These are phyloP conservation scores for Diaporthe ampelina DNA, from an alignment of 2,329 filamentous ascomycete genomes.

Conservation along the genomic window DNA sequence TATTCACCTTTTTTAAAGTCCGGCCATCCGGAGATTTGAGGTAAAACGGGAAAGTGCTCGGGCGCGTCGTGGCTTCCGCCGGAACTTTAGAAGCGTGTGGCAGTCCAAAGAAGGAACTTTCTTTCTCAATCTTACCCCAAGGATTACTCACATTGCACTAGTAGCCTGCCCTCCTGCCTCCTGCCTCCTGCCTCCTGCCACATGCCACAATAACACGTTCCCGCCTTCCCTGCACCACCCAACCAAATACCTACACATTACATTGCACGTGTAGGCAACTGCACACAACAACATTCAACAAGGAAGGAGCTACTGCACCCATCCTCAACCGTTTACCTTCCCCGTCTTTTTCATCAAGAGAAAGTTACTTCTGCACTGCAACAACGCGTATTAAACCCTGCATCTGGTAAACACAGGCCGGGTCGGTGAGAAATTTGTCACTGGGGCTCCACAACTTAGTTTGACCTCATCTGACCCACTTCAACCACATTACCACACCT, in stretches of 20 bases:
- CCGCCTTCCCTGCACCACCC: not conserved
- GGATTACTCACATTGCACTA: slow-evolving; percentile 30
- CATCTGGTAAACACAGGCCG: slow-evolving; percentile 1
- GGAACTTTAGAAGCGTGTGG: slow-evolving; percentile 36
- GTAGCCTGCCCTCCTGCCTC: slow-evolving; percentile 1
- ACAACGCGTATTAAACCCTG: not conserved
- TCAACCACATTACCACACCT: slow-evolving; percentile 4
- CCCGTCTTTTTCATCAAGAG: not conserved
- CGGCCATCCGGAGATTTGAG: not conserved
- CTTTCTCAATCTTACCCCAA: slow-evolving; percentile 6
- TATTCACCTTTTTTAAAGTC: not conserved
- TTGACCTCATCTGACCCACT: slow-evolving; percentile 25
- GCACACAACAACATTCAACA: not conserved
- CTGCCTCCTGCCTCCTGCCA: too few relatives aligned
- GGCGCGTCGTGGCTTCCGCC: slow-evolving; percentile 30
- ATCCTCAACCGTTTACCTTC: not conserved
- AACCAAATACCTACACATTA: slow-evolving; percentile 2
- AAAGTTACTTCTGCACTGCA: not conserved
- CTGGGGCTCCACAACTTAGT: slow-evolving; percentile 32
- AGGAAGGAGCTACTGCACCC: not conserved
- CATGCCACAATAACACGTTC: not conserved
- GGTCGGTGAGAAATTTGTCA: slow-evolving; percentile 36
- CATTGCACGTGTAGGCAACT: not conserved
- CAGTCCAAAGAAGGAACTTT: slow-evolving; percentile 37
- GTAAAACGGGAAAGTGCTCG: too few relatives aligned